phyloP scores from a whole-genome alignment of 2,329 filamentous ascomycete genomes.

The Lachnellula occidentalis region DNA sequence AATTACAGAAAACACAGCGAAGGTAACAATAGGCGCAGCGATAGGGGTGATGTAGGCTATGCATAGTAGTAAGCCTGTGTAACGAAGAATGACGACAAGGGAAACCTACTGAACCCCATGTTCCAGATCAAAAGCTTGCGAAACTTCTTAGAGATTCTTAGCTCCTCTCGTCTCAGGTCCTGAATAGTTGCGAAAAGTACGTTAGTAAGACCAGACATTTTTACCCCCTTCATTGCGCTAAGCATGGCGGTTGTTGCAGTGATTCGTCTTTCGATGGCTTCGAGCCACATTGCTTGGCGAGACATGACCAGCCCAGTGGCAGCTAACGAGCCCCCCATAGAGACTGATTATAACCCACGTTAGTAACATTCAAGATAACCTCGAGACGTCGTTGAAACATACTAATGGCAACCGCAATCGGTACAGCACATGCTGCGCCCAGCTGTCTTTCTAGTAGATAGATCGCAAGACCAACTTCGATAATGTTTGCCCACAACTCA shows the following conservation, averaged over 20 bases:
- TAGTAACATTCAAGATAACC: constrained; percentile 5
- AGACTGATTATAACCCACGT: neutral
- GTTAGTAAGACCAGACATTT: constrained; percentile 38
- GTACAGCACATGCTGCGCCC: constrained; percentile 9
- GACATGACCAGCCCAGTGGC: constrained; percentile 10
- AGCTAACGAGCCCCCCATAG: neutral
- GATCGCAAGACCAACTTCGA: constrained; percentile 36
- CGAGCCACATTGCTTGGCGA: constrained; percentile 33
- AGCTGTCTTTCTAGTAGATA: constrained; percentile 35
- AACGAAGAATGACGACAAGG: neutral
- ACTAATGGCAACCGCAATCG: constrained; percentile 9
- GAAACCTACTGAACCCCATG: constrained; percentile 5
- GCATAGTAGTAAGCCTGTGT: neutral
- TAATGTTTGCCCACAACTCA: constrained; percentile 36
- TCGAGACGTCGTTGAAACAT: constrained; percentile 1
- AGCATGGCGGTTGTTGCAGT: constrained; percentile 37
- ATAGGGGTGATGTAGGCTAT: constrained; percentile 8
- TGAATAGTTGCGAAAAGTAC: constrained; percentile 32
- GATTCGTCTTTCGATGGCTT: constrained; percentile 37
- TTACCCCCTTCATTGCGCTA: constrained; percentile 38
- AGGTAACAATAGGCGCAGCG: constrained; percentile 10
- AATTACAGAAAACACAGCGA: constrained; percentile 9
- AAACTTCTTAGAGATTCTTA: constrained; percentile 13
- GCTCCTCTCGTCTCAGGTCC: constrained; percentile 12
- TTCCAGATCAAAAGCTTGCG: constrained; percentile 7